A percentile compares a stretch with the other conserved stretches of the same genome.
phyloP scores from a whole-genome alignment of 148 eudicot species.

The Dysphania ambrosioides region DNA sequence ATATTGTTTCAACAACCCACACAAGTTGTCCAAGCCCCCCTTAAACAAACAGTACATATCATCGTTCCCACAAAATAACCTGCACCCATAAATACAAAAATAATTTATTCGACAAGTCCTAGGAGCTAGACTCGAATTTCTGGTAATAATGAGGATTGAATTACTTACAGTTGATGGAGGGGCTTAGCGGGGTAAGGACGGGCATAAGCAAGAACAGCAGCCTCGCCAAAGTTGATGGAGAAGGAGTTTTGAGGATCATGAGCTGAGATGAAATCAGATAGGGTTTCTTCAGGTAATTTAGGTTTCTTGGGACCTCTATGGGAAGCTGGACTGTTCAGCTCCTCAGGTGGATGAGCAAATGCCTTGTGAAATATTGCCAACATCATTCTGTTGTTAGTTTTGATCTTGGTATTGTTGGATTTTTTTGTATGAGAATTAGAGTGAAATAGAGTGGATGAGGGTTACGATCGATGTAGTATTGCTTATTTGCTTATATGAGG shows the following conservation, averaged over 20 bases:
- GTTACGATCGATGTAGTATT: too few species aligned
- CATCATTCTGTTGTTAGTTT: too few species aligned
- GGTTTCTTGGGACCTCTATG: conserved; percentile 39
- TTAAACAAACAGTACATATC: conserved; percentile 75
- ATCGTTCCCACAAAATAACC: conserved; percentile 76
- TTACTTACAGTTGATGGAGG: conserved; percentile 40
- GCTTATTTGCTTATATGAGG: too few species aligned
- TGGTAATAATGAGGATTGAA: neutral
- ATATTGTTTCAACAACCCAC: conserved; percentile 57
- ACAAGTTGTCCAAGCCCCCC: conserved; percentile 80
- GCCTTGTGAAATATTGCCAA: conserved; percentile 89
- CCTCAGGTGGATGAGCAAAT: conserved; percentile 89
- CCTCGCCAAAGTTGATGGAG: conserved; percentile 55
- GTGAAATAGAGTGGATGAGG: neutral
- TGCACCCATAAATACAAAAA: conserved; percentile 24
- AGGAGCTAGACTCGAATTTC: too few species aligned
- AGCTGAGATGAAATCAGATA: conserved; percentile 47
- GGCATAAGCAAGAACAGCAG: conserved; percentile 89
- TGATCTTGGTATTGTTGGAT: too few species aligned
- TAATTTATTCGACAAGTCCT: too few species aligned
- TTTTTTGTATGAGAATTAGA: neutral
- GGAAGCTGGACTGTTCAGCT: conserved; percentile 83
- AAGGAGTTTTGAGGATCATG: conserved; percentile 44
- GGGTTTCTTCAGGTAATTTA: conserved; percentile 66
- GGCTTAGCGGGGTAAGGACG: conserved; percentile 30